Conservation (phyloP, 371 early-diverging fungal genomes). For the Lichtheimia ornata region DNA sequence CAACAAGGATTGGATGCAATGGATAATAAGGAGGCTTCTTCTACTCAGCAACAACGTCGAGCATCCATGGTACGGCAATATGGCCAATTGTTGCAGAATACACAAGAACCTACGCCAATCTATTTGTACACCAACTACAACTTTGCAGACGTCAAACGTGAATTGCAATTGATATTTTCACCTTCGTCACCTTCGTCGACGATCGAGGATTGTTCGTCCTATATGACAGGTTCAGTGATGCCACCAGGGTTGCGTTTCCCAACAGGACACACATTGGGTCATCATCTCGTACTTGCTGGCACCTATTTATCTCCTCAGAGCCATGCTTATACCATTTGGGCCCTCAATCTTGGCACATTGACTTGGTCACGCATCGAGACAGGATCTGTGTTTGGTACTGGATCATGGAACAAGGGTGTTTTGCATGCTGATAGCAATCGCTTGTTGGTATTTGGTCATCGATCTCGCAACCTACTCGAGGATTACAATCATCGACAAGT, state of each 20-base stretch:
- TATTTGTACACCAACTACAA: slow-evolving; percentile 82
- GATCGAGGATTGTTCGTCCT: slow-evolving; percentile 61
- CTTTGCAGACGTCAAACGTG: slow-evolving; percentile 73
- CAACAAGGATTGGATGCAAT: not conserved
- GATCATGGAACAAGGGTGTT: slow-evolving; percentile 83
- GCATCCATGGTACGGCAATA: not conserved
- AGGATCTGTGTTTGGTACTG: slow-evolving; percentile 60
- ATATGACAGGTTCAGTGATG: slow-evolving; percentile 55
- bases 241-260: slow-evolving; percentile 85
- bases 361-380: slow-evolving; percentile 72
- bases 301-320: slow-evolving; percentile 66
- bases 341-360: slow-evolving; percentile 61
- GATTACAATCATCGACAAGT: slow-evolving; percentile 74
- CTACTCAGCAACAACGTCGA: not conserved
- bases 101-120: slow-evolving; percentile 32
- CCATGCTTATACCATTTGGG: slow-evolving; percentile 75
- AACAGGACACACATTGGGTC: slow-evolving; percentile 68
- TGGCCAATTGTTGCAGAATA: slow-evolving; percentile 11
- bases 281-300: slow-evolving; percentile 74
- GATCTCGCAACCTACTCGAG: slow-evolving; percentile 59
- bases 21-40: not conserved
- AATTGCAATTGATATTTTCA: slow-evolving; percentile 66
- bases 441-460: slow-evolving; percentile 70
- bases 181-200: slow-evolving; percentile 25
- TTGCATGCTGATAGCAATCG: slow-evolving; percentile 59